Percentiles rank a stretch among this genome's conserved stretches.
phyloP scores from a whole-genome alignment of 352 stramenopile genomes.

The Phytophthora hybrid region DNA sequence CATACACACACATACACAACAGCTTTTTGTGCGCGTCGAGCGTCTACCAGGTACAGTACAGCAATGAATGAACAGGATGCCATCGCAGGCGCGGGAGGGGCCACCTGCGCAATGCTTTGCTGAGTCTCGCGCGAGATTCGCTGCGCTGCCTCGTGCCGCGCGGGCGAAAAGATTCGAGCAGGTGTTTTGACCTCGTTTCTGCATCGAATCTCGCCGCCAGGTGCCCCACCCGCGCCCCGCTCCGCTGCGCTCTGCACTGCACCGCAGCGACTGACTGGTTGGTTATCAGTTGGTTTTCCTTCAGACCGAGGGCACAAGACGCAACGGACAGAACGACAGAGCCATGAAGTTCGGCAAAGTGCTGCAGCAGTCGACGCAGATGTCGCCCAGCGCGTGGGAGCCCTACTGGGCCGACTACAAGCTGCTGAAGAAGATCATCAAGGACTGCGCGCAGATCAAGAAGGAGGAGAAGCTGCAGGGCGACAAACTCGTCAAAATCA shows the following conservation, averaged over 20 bases:
- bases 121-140: conserved; percentile 27
- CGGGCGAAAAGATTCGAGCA: conserved; percentile 41
- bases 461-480: conserved; percentile 88
- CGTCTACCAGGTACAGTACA: conserved; percentile 4
- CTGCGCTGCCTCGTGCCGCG: background rate
- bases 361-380: conserved; percentile 87
- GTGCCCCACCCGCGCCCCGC: conserved; percentile 11
- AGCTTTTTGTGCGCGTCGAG: conserved; percentile 10
- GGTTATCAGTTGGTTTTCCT: conserved; percentile 41
- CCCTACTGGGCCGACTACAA: conserved; percentile 90
- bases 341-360: conserved; percentile 92
- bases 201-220: conserved; percentile 46
- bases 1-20: background rate
- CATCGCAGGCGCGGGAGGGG: background rate
- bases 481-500: conserved; percentile 76
- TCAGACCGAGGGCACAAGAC: conserved; percentile 4
- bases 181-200: conserved; percentile 41
- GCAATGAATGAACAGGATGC: conserved; percentile 7
- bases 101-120: background rate
- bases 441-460: conserved; percentile 89
- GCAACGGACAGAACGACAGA: background rate
- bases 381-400: conserved; percentile 82
- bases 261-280: conserved; percentile 31
- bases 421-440: conserved; percentile 91
- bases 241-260: conserved; percentile 25